Conservation (phyloP, 495 filamentous ascomycete genomes). For the Parmelia sp. region DNA sequence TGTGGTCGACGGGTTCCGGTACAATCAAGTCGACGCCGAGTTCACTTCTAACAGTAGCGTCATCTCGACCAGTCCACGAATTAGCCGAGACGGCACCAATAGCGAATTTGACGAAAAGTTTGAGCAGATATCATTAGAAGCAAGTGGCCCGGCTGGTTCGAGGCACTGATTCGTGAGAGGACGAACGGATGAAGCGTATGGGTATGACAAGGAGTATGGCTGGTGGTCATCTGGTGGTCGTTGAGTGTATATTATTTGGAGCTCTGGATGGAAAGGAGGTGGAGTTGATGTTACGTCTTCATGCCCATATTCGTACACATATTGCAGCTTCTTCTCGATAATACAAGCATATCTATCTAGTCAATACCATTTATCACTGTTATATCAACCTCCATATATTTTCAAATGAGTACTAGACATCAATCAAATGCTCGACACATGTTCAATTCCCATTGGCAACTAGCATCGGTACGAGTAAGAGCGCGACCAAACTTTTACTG, state of each 20-base stretch:
- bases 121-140: slow-evolving; percentile 22
- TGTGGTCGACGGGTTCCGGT: slow-evolving; percentile 21
- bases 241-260: neutral
- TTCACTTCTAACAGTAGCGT: slow-evolving; percentile 28
- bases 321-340: neutral
- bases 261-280: neutral
- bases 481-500: neutral
- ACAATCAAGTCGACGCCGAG: slow-evolving; percentile 17
- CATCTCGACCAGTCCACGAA: slow-evolving; percentile 28
- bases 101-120: slow-evolving; percentile 26
- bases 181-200: neutral
- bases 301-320: neutral
- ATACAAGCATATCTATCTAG: neutral
- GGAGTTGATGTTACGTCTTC: neutral
- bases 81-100: slow-evolving; percentile 27
- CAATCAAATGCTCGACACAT: neutral
- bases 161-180: neutral
- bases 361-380: neutral
- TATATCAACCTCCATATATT: neutral
- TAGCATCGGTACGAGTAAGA: neutral
- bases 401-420: neutral
- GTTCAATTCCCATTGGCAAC: too few species aligned
- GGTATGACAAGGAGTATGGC: neutral
- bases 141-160: slow-evolving; percentile 1
- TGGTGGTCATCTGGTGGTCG: neutral